These are phyloP conservation scores for Aspergillus brunneoviolaceus DNA, from an alignment of 2,329 filamentous ascomycete genomes.

Conservation along the genomic window DNA sequence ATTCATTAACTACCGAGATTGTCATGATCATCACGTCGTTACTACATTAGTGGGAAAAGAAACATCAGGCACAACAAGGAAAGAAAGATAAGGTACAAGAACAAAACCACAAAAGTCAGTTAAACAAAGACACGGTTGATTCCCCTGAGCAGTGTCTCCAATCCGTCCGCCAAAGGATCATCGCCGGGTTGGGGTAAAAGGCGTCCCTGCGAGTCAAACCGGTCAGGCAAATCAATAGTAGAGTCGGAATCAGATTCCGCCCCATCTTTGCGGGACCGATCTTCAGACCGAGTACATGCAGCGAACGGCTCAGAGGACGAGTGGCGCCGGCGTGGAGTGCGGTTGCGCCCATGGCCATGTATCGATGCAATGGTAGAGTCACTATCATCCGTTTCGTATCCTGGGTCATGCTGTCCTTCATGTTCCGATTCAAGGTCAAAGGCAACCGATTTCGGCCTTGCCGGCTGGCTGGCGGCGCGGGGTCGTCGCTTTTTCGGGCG, in stretches of 20 bases:
- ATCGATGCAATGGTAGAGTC: constrained; percentile 35
- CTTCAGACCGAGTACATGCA: constrained; percentile 1
- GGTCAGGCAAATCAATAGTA: constrained; percentile 45
- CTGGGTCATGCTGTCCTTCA: constrained; percentile 23
- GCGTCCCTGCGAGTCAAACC: constrained; percentile 45
- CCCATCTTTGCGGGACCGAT: constrained; percentile 6
- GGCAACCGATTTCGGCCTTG: constrained; percentile 34
- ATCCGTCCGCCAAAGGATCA: constrained; percentile 34
- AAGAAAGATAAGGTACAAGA: neutral
- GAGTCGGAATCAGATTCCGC: constrained; percentile 41
- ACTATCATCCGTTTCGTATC: constrained; percentile 47
- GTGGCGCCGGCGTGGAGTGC: constrained; percentile 22
- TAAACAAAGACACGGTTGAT: constrained; percentile 28
- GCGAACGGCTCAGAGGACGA: constrained; percentile 24
- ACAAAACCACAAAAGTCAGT: constrained; percentile 7
- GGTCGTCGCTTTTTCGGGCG: constrained; percentile 13
- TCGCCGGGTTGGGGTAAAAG: constrained; percentile 34
- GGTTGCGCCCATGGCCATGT: constrained; percentile 22
- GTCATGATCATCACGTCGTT: neutral
- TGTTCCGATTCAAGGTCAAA: constrained; percentile 29
- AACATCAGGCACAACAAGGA: neutral
- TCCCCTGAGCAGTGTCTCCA: constrained; percentile 38
- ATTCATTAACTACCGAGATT: neutral
- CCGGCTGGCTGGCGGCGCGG: constrained; percentile 25
- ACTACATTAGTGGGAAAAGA: neutral